Evolutionary conservation across 1,284 basidiomycete genomes (phyloP).

Genomic region (Meira miltonrushii): DNA sequence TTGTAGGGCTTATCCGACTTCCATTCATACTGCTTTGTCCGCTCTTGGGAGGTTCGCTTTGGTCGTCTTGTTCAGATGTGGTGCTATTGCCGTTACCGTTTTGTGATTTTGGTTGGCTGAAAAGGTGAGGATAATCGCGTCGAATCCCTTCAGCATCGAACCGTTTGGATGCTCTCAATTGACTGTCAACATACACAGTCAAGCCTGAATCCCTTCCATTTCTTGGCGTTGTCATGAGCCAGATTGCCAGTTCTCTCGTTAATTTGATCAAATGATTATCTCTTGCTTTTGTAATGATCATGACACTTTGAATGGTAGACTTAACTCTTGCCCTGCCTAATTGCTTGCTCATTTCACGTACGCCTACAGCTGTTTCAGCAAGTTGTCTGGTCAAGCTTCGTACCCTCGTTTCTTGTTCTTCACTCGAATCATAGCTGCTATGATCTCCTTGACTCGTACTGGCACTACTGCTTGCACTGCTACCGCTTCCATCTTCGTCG

Average conservation of each 20-base stretch:
- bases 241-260: conserved; percentile 77
- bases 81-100: not conserved
- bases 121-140: conserved; percentile 80
- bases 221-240: conserved; percentile 45
- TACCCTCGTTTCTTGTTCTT: conserved; percentile 64
- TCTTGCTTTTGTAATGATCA: conserved; percentile 96
- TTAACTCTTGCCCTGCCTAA: conserved; percentile 87
- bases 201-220: conserved; percentile 38
- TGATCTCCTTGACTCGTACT: not conserved
- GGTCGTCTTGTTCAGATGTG: conserved; percentile 4
- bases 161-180: conserved; percentile 81
- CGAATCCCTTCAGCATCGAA: conserved; percentile 89
- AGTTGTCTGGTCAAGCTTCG: conserved; percentile 73
- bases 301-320: conserved; percentile 81
- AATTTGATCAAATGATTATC: conserved; percentile 94
- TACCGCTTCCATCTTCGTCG: conserved; percentile 7
- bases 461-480: not conserved
- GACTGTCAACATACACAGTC: conserved; percentile 77
- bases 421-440: conserved; percentile 54
- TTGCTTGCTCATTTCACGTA: conserved; percentile 98
- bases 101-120: conserved; percentile 50
- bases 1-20: not conserved
- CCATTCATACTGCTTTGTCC: conserved; percentile 20
- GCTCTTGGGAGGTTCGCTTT: conserved; percentile 7
- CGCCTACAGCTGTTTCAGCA: conserved; percentile 92